Evolutionary conservation across 169 alveolate species (phyloP).

Genomic region (Eimeria zaria): DNA sequence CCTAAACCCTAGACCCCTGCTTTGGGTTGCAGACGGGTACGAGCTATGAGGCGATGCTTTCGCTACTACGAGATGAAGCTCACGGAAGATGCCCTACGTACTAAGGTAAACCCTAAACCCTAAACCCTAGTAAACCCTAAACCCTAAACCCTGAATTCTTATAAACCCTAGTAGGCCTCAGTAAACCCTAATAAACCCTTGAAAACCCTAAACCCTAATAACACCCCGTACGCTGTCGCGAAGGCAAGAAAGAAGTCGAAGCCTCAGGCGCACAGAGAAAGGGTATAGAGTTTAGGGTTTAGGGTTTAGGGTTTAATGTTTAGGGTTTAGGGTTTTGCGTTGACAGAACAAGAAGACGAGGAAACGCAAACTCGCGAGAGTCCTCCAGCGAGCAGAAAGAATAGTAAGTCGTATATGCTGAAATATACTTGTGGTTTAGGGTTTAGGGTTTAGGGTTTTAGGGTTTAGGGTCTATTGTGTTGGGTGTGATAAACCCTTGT

Average conservation of each 20-base stretch:
- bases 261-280: background rate
- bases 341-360: conserved; percentile 4
- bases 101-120: conserved; percentile 21
- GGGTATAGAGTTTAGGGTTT: too few species aligned
- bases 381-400: background rate
- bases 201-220: conserved; percentile 34
- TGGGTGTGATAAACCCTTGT: too few species aligned
- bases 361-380: conserved; percentile 5
- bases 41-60: conserved; percentile 38
- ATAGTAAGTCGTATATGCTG: background rate
- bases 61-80: conserved; percentile 22
- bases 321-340: background rate
- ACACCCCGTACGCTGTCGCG: too few species aligned
- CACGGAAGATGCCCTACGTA: background rate
- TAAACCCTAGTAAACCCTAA: too few species aligned
- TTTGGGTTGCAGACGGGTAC: conserved; percentile 18
- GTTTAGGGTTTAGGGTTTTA: too few species aligned
- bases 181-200: too few species aligned
- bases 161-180: too few species aligned
- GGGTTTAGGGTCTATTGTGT: too few species aligned
- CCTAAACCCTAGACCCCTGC: too few species aligned
- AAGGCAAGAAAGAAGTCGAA: background rate
- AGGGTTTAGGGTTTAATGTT: background rate
- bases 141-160: too few species aligned
- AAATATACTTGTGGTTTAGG: too few species aligned